These are phyloP conservation scores for Hemerocallis citrina DNA, from an alignment of 106 monocot species.

Conservation along the genomic window DNA sequence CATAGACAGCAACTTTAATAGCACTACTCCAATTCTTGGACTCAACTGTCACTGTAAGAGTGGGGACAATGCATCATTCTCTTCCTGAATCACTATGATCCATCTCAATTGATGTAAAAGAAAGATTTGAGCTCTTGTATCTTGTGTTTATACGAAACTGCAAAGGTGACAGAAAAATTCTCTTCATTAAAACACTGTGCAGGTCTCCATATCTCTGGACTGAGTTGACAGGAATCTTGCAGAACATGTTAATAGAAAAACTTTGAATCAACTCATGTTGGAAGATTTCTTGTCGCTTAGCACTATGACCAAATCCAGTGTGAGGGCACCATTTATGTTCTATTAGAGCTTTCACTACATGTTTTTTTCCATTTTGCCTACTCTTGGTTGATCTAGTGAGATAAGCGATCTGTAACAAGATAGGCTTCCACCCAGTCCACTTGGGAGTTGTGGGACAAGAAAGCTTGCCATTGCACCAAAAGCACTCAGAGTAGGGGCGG, in stretches of 20 bases:
- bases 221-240: slow-evolving; percentile 84
- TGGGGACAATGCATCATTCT: slow-evolving; percentile 97
- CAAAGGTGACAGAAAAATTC: slow-evolving; percentile 94
- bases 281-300: slow-evolving; percentile 74
- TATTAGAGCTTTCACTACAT: slow-evolving; percentile 66
- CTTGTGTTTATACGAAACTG: slow-evolving; percentile 95
- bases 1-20: slow-evolving; percentile 93
- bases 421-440: slow-evolving; percentile 50
- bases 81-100: slow-evolving; percentile 99
- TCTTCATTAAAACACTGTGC: slow-evolving; percentile 90
- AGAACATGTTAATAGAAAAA: slow-evolving; percentile 96
- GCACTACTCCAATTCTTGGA: slow-evolving; percentile 87
- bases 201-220: slow-evolving; percentile 78
- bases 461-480: slow-evolving; percentile 93
- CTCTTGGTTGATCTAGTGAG: slow-evolving; percentile 40
- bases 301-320: slow-evolving; percentile 36
- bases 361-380: slow-evolving; percentile 52
- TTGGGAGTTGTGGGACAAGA: slow-evolving; percentile 78
- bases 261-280: slow-evolving; percentile 97
- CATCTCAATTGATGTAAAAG: slow-evolving; percentile 87
- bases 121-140: slow-evolving; percentile 99
- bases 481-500: slow-evolving; percentile 33
- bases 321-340: slow-evolving; percentile 91
- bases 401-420: slow-evolving; percentile 44
- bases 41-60: slow-evolving; percentile 89